Evolutionary conservation across 2,329 filamentous ascomycete genomes (phyloP), one percentile per base, ranked within the genome.

Genomic region (Aspergillus calidoustus): DNA sequence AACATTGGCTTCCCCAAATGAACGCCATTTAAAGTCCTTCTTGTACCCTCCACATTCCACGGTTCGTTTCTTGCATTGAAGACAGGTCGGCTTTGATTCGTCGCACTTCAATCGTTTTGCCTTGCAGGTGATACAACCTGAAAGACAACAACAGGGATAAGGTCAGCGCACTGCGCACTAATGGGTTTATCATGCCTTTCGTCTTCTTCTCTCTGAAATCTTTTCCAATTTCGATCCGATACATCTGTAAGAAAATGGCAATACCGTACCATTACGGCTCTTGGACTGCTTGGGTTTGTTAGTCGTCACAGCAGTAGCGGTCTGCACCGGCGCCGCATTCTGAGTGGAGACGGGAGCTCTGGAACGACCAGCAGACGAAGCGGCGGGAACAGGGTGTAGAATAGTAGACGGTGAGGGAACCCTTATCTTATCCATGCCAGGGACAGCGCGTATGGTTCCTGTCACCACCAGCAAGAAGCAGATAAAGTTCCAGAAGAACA

Each of bases 11-110:
- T 91, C 88, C 70, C 89, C 87, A 68, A 90, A 90, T 0, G 87
- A 84, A 56, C 87, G 82, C 89, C 89, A 91, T 81, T 91, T 91
- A 78, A 90, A 91, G 73, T 90, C 87, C 73, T 90, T 91, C 74
- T 87, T 89, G 77, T 91, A 91, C 41, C 89, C 89, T 61, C 88
- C 89, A 71, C 89, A 91, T 3, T 79, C 73, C 23, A 91, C 88
- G 64, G 84, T 87, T 57, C 89, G 82, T 68, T 85, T 86, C 50
- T 86, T 81, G 71, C 89, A 91, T 77, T 91, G 88, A 61, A 86
- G 80, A 69, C 89, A 91, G 23, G 81, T 83, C 0, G 89, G 89
- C 67, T 91, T 90, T 50, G 84, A 86, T 78, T 91, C 89, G 73
- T 91, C 89, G 77, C 89, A 91, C 77, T 91, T 91, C 57, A 91